Evolutionary conservation across 345 rosid genomes (phyloP), one percentile per base, ranked within the genome.

Genomic region (Atalantia buxifolia): DNA sequence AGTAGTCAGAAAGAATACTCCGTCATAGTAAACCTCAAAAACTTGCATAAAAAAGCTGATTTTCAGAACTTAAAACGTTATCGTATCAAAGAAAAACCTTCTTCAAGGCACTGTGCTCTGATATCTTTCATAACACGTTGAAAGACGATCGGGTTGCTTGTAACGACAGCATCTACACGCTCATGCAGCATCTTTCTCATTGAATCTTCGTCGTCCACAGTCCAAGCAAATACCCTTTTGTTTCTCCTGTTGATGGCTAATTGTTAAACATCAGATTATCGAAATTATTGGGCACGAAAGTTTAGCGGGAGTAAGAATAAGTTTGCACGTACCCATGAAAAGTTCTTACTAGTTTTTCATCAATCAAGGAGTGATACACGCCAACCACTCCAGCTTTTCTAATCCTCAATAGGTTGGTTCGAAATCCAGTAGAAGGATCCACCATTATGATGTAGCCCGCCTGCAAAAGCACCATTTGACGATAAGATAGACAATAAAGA

Each of bases 391-490:
- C 81, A 69, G 98, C 97, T 40, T 92, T 92, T 76, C 84, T 90
- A 87, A 96, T 88, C 80, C 99, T 88, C 79, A 92, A 78, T 19
- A 94, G 79, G 74, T 84, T 88, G 77, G 55, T 87, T 86, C 92
- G 88, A 73, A 36, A 30, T 7, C 97, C 92, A 22, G 93, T 87
- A 21, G 66, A 79, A 76, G 86, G 92, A 78, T 96, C 97, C 71
- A 87, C 84, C 98, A 92, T 91, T 68, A 94, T 94, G 70, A 94
- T 89, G 85, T 94, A 96, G 71, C 99, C 99, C 73, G 87, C 99
- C 99, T 94, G 87, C 77, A 84, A 16, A n/a, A 56, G 60, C 57
- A 79, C n/a, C 70, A 76, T 61, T 25, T 42, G 42, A 33, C 13
- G 1, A 61, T 36, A 59, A 24, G 60, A 59, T 22, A 24, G 10